Base-by-base conservation (phyloP, 2,329 filamentous ascomycete species). In the Hymenoscyphus linearis region DNA sequence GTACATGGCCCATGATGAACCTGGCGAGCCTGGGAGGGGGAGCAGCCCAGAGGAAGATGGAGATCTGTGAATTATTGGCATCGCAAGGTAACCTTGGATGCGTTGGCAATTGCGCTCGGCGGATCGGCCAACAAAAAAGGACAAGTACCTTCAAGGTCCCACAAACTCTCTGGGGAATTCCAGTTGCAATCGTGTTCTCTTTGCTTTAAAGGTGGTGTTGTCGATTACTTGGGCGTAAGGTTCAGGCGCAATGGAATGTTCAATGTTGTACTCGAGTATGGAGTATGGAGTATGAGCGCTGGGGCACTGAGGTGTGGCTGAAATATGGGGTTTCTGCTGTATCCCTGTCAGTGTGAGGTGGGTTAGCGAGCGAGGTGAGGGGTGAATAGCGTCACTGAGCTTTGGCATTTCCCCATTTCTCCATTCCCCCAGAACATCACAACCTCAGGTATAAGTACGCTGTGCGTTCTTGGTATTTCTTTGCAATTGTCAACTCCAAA, bases 1-100 rank as follows among this genome's bases (percentile, higher is more conserved):
- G 74, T 90, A 93, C 60, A 85, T 74, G n/a, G 85, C 82, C 88
- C 90, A 93, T 55, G 89, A 90, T 3, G 90, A 81, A 35, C 78
- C 77, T 34, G 85, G 79, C 31, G 81, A 76, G 14, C 84, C 83
- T 9, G 84, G 84, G 70, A 87, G 76, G 37, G 83, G 84, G 27
- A 86, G 75, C 13, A 84, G 73, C 57, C 64, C 66, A 22, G 69
- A 66, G 18, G 69, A 65, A 22, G 69, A 66, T 10, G 69, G 62
- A 1, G 70, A 68, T 55, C 65, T 62, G 52, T 25, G 22, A 47
- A 47, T n/a, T n/a, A n/a, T n/a, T n/a, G n/a, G 40, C 40, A 47
- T 47, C 40, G 40, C 40, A 13, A 18, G n/a, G 18, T 10, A 18
- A 3, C 12, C 9, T n/a, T 9, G 4, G n/a, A 18, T 18, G 18